Percentiles rank a stretch among this genome's conserved stretches.
Conservation (phyloP, 1,284 basidiomycete genomes). For the Tylopilus sp. region DNA sequence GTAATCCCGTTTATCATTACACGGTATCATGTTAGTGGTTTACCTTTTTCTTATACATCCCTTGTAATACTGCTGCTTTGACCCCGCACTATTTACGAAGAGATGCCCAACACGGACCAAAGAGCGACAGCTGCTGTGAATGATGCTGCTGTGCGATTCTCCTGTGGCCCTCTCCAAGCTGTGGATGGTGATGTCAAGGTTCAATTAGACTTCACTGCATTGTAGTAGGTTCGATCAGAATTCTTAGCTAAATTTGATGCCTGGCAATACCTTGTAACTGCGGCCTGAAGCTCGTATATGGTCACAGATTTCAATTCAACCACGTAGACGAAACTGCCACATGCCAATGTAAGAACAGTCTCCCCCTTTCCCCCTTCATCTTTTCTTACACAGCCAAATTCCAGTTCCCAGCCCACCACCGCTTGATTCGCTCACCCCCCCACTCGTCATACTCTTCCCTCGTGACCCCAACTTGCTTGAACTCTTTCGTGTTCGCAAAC, state of each 20-base stretch:
- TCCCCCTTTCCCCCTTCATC: background rate
- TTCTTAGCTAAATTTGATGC: background rate
- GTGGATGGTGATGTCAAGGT: background rate
- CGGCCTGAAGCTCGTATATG: too few relatives aligned
- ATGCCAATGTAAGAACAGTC: too few relatives aligned
- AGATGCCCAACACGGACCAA: background rate
- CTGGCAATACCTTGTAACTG: too few relatives aligned
- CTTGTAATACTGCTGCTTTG: conserved; percentile 33
- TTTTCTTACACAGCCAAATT: conserved; percentile 48
- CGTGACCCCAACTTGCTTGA: conserved; percentile 68
- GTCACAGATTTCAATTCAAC: background rate
- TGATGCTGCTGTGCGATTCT: too few relatives aligned
- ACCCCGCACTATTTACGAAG: conserved; percentile 9
- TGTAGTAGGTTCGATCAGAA: background rate
- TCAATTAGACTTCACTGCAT: too few relatives aligned
- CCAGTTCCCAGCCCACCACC: conserved; percentile 91
- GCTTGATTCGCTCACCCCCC: conserved; percentile 84
- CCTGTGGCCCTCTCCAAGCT: background rate
- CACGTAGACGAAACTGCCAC: background rate
- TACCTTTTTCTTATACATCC: conserved; percentile 23
- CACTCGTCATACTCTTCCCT: conserved; percentile 91
- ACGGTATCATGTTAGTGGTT: conserved; percentile 21
- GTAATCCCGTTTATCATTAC: conserved; percentile 16
- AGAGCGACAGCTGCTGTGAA: background rate
- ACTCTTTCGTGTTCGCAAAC: conserved; percentile 77